These are phyloP conservation scores for Cystofilobasidium ferigula DNA, from an alignment of 768 basidiomycete genomes.

Conservation along the genomic window DNA sequence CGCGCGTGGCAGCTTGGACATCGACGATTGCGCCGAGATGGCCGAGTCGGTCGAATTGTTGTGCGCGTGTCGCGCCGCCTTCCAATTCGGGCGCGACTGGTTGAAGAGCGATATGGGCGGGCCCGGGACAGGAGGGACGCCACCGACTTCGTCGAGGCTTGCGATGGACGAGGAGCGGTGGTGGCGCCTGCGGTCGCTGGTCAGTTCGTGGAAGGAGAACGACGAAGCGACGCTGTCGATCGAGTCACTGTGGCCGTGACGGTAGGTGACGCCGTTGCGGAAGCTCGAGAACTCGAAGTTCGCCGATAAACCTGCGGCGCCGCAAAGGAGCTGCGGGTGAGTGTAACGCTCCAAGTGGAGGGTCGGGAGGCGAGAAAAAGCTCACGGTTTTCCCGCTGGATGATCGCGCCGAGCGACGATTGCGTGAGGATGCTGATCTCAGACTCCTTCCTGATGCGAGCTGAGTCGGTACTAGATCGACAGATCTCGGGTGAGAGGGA, in stretches of 20 bases:
- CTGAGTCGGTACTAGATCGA: background rate
- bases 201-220: conserved; percentile 8
- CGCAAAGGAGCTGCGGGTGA: background rate
- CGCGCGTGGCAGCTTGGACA: background rate
- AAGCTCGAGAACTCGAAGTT: conserved; percentile 8
- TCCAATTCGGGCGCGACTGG: background rate
- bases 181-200: background rate
- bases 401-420: conserved; percentile 11
- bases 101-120: conserved; percentile 19
- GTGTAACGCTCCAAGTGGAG: background rate
- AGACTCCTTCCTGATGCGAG: conserved; percentile 3
- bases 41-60: background rate
- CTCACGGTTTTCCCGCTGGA: background rate
- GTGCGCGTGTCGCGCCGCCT: background rate
- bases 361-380: background rate
- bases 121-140: background rate
- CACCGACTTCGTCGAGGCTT: background rate
- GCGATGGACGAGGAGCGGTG: conserved; percentile 7
- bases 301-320: background rate
- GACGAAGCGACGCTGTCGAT: background rate
- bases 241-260: conserved; percentile 5
- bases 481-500: background rate
- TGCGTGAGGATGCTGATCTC: conserved; percentile 11
- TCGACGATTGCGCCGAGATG: background rate
- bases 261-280: background rate